Percentiles rank a stretch among this genome's conserved stretches.
Evolutionary conservation across 2,329 filamentous ascomycete species (phyloP).

Genomic region (Aspergillus thermomutatus): DNA sequence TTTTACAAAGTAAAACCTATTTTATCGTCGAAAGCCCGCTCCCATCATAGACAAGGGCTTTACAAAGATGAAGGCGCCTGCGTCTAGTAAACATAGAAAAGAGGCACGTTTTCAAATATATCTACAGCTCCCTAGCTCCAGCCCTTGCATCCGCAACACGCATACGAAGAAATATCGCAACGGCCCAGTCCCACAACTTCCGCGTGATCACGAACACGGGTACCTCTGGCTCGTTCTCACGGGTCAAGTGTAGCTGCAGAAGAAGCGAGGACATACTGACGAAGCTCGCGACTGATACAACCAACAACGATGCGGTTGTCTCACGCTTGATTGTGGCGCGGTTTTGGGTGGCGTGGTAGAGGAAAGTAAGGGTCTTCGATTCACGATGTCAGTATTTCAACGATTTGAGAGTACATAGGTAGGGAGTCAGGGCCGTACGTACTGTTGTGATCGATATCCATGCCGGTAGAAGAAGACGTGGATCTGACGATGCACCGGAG

Average conservation of each 20-base stretch:
- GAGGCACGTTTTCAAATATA: not conserved
- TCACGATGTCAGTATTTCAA: conserved; percentile 1
- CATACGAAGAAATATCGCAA: conserved; percentile 33
- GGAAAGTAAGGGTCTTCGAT: conserved; percentile 64
- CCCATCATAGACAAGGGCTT: too few species aligned
- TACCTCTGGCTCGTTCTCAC: conserved; percentile 59
- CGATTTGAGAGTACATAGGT: not conserved
- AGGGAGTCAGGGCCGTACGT: conserved; percentile 21
- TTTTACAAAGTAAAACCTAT: not conserved
- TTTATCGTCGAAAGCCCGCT: too few species aligned
- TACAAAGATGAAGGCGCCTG: too few species aligned
- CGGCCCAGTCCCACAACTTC: conserved; percentile 40
- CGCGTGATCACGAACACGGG: conserved; percentile 52
- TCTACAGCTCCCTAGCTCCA: conserved; percentile 21
- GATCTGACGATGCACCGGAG: conserved; percentile 66
- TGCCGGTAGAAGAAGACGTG: conserved; percentile 67
- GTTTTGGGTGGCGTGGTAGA: conserved; percentile 74
- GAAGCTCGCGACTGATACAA: conserved; percentile 74
- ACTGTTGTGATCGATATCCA: conserved; percentile 77
- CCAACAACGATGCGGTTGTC: conserved; percentile 71
- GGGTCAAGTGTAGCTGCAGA: conserved; percentile 62
- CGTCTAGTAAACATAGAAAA: not conserved
- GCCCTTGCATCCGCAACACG: conserved; percentile 28
- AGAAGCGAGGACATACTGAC: conserved; percentile 70
- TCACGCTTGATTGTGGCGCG: conserved; percentile 78